Evolutionary conservation across 1,139 yeast species (phyloP), one percentile per base, ranked within the genome.

Genomic region (Scheffersomyces quercinus): DNA sequence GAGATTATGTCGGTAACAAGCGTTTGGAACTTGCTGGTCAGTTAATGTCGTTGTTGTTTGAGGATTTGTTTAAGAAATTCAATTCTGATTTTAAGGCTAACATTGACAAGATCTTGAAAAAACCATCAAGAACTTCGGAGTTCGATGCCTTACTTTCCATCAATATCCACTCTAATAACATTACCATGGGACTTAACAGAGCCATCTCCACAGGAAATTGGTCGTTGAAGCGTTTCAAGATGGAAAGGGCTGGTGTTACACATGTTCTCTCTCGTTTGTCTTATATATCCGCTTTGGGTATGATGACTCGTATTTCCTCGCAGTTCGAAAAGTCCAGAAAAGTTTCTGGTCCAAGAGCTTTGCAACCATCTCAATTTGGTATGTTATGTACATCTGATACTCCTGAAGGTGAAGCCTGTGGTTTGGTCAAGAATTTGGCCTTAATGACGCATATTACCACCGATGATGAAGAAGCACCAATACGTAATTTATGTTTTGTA

Each of bases 361-460:
- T 93, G 54, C 99, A 93, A 65, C 99, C 99, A 10, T 95, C 99
- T 2, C 99, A 93, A 68, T 93, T 93, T 65, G 99, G 99, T 61
- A 93, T 93, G 98, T 76, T 93, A 50, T 93, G 99, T 77, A 90
- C 99, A 6, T 88, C 98, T 0, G 99, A 93, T 79, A 93, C 99
- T 0, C 99, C 99, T 3, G 99, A 93, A 79, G 99, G 99, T 76
- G 99, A 95, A 66, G 99, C 99, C 1, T 93, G 99, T 82, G 99
- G 99, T 59, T 79, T 93, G 64, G 99, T 93, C 30, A 93, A 93
- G 67, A 93, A 93, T 61, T 75, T 93, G 64, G 99, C 99, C 2
- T 77, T 93, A 43, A 93, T 93, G 99, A 93, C 99, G 12, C 99
- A 93, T 68, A 95, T 93, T 59, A 93, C 99, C 8, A 91, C 99